Base-by-base conservation (phyloP, 371 early-diverging fungal genomes). In the Lichtheimia ornata region DNA sequence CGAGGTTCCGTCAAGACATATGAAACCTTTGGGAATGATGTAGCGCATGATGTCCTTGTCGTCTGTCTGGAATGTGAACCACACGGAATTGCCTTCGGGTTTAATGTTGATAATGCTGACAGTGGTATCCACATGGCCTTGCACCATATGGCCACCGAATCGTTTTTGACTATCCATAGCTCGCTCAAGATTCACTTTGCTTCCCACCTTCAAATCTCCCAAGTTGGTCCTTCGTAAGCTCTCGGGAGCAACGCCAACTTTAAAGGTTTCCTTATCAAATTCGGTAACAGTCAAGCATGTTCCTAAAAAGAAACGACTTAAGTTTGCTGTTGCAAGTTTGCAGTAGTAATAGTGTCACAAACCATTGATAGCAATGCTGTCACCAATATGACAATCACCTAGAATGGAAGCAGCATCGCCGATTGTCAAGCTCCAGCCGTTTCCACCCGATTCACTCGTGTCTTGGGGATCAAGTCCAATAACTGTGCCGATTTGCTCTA, bases 101-200 rank as follows among this genome's bases (percentile, higher is more conserved):
- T 80, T 87, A n/a, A 88, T 83, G 27, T 78, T 70, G 30, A 81
- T 65, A 52, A 98, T 88, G 18, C 81, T 80, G 27, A 91, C 92
- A 0, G 95, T 93, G 17, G 85, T 81, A 69, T 98, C 97, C 47
- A 98, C 93, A 70, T 98, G 98, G 5, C 97, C 98, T 73, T 96
- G 97, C 24, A 98, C 98, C 80, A 96, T 89, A 72, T 98, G 98
- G 0, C 98, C 98, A 47, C 98, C 98, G 65, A 95, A 93, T 14
- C 97, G 87, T 50, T 92, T 92, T 22, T 82, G 83, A 4, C 90
- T 87, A 14, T 87, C 85, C 86, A 96, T 86, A n/a, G 95, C 95
- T 11, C 97, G 84, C 72, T 98, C 98, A 61, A 98, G 70, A 73
- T 98, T 98, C 50, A 97, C 95, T 4, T 81, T 82, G 58, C 81